phyloP scores from a whole-genome alignment of 148 eudicot genomes.

The Silene uniflora region DNA sequence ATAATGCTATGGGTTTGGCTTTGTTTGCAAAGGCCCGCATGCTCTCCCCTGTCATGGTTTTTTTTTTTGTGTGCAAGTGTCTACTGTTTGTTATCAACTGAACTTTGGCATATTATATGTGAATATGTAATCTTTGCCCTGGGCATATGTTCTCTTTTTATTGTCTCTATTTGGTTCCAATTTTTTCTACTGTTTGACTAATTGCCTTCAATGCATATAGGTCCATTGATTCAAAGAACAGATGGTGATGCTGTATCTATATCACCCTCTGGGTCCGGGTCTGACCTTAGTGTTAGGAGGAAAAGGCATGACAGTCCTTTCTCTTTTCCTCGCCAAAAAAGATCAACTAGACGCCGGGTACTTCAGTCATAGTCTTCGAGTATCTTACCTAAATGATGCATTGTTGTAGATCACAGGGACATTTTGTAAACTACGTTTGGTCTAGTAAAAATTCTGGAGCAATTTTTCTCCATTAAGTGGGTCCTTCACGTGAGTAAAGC shows the following conservation, averaged over 20 bases:
- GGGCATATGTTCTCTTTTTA: no score
- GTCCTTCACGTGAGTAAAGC: slow-evolving; percentile 8
- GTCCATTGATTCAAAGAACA: slow-evolving; percentile 8
- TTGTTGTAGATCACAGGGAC: slow-evolving; percentile 8
- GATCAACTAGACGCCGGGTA: slow-evolving; percentile 28
- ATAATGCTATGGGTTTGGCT: no score
- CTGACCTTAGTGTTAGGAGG: slow-evolving; percentile 19
- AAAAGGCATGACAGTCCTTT: slow-evolving; percentile 35
- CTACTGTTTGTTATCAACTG: not conserved
- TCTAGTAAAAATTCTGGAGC: not conserved
- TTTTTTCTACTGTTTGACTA: not conserved
- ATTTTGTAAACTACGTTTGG: not conserved
- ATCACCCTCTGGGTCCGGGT: slow-evolving; percentile 21
- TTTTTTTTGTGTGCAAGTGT: not conserved
- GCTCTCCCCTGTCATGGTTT: no score
- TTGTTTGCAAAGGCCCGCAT: no score
- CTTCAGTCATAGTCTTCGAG: not conserved
- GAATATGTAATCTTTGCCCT: not conserved
- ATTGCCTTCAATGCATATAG: not conserved
- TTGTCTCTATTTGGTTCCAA: not conserved
- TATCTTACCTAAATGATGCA: slow-evolving; percentile 2
- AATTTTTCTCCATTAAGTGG: slow-evolving; percentile 6
- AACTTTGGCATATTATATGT: not conserved
- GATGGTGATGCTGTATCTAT: slow-evolving; percentile 23
- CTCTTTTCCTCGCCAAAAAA: slow-evolving; percentile 36